A percentile compares a stretch with the other conserved stretches of the same genome.
Conservation (phyloP, 2,329 filamentous ascomycete genomes). For the Microsporum canis region DNA sequence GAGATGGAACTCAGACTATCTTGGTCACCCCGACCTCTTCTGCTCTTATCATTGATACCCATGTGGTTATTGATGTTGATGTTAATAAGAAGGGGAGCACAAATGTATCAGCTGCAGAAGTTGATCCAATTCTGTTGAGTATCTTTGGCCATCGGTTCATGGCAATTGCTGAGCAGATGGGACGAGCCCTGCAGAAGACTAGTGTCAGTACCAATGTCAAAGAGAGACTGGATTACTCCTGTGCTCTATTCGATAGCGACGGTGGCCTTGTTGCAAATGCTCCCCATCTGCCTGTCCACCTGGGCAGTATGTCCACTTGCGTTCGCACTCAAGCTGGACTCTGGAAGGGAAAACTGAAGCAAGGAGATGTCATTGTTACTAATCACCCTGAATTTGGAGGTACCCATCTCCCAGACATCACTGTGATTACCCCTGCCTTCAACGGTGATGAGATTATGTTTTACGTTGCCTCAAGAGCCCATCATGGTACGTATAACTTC, state of each 20-base stretch:
- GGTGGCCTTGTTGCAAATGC: slow-evolving; percentile 66
- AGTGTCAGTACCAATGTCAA: slow-evolving; percentile 71
- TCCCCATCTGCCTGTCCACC: slow-evolving; percentile 65
- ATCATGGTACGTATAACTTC: slow-evolving; percentile 53
- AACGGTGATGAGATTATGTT: slow-evolving; percentile 59
- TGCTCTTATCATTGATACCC: slow-evolving; percentile 66
- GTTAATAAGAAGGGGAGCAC: slow-evolving; percentile 42
- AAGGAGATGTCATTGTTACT: slow-evolving; percentile 69
- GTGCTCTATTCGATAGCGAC: slow-evolving; percentile 59
- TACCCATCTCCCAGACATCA: slow-evolving; percentile 75
- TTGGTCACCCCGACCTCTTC: slow-evolving; percentile 64
- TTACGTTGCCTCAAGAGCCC: slow-evolving; percentile 61
- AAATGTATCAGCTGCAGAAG: slow-evolving; percentile 30
- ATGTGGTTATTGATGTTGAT: slow-evolving; percentile 69
- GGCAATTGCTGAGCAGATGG: slow-evolving; percentile 80
- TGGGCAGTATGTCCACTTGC: slow-evolving; percentile 70
- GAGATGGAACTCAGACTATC: slow-evolving; percentile 63
- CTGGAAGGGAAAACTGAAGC: slow-evolving; percentile 66
- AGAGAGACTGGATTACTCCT: slow-evolving; percentile 65
- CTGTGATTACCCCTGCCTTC: slow-evolving; percentile 63
- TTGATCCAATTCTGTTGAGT: slow-evolving; percentile 65
- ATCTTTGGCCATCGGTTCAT: slow-evolving; percentile 77
- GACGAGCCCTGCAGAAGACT: slow-evolving; percentile 64
- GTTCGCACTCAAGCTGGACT: slow-evolving; percentile 64
- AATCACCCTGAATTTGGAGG: slow-evolving; percentile 79